phyloP scores from a whole-genome alignment of 352 stramenopile species.

The Poterioochromonas sp. region DNA sequence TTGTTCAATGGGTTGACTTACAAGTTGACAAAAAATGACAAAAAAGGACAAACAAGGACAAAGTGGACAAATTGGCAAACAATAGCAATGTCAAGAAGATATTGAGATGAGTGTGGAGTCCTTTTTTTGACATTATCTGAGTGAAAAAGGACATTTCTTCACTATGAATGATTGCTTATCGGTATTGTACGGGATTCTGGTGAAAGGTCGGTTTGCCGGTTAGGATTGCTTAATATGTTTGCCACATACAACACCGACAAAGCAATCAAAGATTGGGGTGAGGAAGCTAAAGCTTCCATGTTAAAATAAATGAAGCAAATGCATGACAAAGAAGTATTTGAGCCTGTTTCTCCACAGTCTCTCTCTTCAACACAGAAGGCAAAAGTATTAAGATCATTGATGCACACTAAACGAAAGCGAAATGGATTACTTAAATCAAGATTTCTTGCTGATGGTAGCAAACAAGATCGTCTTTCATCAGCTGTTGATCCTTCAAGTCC shows the following conservation, averaged over 20 bases:
- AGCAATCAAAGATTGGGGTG: neutral
- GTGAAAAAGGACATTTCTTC: too few species aligned
- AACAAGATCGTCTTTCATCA: neutral
- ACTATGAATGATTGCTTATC: too few species aligned
- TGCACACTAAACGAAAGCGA: neutral
- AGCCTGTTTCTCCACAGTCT: neutral
- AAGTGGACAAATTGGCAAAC: too few species aligned
- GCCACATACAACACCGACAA: slow-evolving; percentile 7
- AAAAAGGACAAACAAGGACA: too few species aligned
- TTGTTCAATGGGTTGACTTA: too few species aligned
- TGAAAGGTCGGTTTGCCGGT: too few species aligned
- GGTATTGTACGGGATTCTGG: too few species aligned
- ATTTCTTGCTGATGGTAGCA: neutral
- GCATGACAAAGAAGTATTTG: neutral
- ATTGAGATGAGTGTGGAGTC: too few species aligned
- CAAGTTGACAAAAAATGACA: too few species aligned
- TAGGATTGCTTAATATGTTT: too few species aligned
- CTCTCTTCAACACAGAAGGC: neutral
- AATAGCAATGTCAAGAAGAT: too few species aligned
- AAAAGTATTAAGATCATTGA: neutral
- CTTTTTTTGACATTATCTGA: too few species aligned
- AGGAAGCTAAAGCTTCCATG: neutral
- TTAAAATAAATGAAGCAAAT: neutral
- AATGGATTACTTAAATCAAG: neutral
- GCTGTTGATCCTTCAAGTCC: neutral